Evolutionary conservation across 2,329 filamentous ascomycete genomes (phyloP), one percentile per base, ranked within the genome.

Genomic region (Elsinoe ampelina): DNA sequence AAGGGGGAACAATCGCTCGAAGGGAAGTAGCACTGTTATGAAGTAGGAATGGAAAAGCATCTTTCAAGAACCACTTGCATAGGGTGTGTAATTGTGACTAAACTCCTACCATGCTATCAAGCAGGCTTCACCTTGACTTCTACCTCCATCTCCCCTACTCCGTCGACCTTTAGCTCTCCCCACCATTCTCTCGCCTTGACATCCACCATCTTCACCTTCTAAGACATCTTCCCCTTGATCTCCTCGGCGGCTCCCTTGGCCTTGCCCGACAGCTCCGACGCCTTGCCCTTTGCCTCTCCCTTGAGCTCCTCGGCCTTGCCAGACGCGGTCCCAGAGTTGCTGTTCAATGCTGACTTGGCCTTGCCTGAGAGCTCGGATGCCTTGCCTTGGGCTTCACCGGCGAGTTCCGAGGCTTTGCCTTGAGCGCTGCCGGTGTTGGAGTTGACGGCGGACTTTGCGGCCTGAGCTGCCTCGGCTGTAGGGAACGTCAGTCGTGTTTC

Each of bases 211-310:
- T 36, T 26, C 10, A 45, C 39, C 42, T 38, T 26, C 54, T 48
- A 57, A 7, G 39, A 60, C 52, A 61, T 59, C 60, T 65, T 62
- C 10, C 63, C 63, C 51, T 62, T 58, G 38, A 64, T 17, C 59
- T 66, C 64, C 36, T 65, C 69, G 26, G 68, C 70, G 60, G 67
- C 72, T 52, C 72, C 68, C 64, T 71, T 69, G 36, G 70, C 71
- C 63, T 73, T 61, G 11, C 67, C 69, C 3, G 63, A 62, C 26
- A 70, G 58, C 54, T 75, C 66, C 52, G 71, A 64, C 38, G 72
- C 68, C 63, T 75, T 75, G 22, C 67, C 68, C 68, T 78, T 71
- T 32, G 75, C 76, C 64, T 80, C 69, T 42, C 73, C 70, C 10
- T 57, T 55, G 12, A 63, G 22, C 61, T 75, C 67, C 38, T 66